phyloP scores from a whole-genome alignment of 2,329 filamentous ascomycete species.

The Chrysoporthe austroafricana region DNA sequence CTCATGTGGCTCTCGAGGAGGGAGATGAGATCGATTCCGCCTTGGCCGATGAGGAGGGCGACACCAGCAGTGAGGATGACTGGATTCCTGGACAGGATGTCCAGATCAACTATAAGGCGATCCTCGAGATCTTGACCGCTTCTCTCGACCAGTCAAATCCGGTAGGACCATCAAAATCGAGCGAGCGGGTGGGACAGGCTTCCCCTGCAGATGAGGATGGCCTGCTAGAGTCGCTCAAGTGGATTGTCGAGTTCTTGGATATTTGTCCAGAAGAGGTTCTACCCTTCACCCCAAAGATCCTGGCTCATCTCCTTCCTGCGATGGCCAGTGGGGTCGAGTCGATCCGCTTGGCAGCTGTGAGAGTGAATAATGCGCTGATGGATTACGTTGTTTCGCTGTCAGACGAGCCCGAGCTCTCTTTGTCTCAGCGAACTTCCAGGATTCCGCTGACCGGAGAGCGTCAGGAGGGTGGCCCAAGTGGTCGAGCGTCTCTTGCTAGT shows the following conservation, averaged over 20 bases:
- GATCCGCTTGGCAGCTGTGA: slow-evolving; percentile 83
- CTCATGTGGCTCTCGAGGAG: slow-evolving; percentile 60
- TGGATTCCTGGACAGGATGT: slow-evolving; percentile 98
- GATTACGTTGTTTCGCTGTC: slow-evolving; percentile 92
- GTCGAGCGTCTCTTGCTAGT: slow-evolving; percentile 56
- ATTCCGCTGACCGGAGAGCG: slow-evolving; percentile 48
- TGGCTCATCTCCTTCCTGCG: slow-evolving; percentile 89
- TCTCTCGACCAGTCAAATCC: slow-evolving; percentile 66
- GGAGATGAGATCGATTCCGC: slow-evolving; percentile 64
- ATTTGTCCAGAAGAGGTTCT: slow-evolving; percentile 97
- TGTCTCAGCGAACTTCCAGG: slow-evolving; percentile 42
- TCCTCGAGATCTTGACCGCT: slow-evolving; percentile 87
- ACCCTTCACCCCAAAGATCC: slow-evolving; percentile 87
- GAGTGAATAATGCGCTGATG: slow-evolving; percentile 90
- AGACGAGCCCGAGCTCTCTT: slow-evolving; percentile 60
- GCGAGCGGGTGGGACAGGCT: slow-evolving; percentile 19
- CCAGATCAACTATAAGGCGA: slow-evolving; percentile 88
- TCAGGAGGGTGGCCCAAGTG: slow-evolving; percentile 51
- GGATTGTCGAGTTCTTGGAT: slow-evolving; percentile 96
- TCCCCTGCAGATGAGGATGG: slow-evolving; percentile 77
- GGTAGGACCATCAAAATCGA: slow-evolving; percentile 13
- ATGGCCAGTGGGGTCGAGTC: slow-evolving; percentile 91
- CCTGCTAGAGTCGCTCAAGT: slow-evolving; percentile 85
- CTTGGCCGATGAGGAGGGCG: slow-evolving; percentile 60
- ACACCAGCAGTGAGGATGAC: slow-evolving; percentile 77